A percentile compares a stretch with the other conserved stretches of the same genome.
phyloP scores from a whole-genome alignment of 805 yeast genomes.

The Candida easanensis region DNA sequence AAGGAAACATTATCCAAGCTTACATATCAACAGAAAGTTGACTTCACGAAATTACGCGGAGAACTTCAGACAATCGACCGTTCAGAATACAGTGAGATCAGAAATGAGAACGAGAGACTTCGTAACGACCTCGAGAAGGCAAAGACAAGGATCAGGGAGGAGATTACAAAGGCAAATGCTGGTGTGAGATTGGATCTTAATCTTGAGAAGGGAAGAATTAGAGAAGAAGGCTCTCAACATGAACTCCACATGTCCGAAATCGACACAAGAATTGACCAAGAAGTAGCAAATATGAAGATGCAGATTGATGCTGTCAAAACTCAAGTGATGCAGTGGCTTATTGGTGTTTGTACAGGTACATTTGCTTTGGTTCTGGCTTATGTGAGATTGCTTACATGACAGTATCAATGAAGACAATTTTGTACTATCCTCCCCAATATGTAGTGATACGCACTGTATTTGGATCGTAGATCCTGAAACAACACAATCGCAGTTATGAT shows the following conservation, averaged over 20 bases:
- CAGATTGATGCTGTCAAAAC: slow-evolving; percentile 94
- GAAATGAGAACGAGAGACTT: slow-evolving; percentile 84
- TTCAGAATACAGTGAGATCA: slow-evolving; percentile 76
- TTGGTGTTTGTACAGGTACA: slow-evolving; percentile 98
- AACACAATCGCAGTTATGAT: too few relatives aligned
- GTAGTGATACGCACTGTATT: too few relatives aligned
- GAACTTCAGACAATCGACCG: slow-evolving; percentile 87
- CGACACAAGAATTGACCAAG: slow-evolving; percentile 93
- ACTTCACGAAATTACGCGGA: slow-evolving; percentile 90
- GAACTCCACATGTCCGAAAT: slow-evolving; percentile 93
- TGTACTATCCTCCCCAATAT: too few relatives aligned
- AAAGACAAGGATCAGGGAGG: slow-evolving; percentile 82
- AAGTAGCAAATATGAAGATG: slow-evolving; percentile 89
- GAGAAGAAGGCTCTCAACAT: slow-evolving; percentile 91
- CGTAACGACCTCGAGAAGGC: slow-evolving; percentile 82
- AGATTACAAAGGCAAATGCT: slow-evolving; percentile 85
- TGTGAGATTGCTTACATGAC: slow-evolving; percentile 69
- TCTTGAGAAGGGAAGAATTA: slow-evolving; percentile 89
- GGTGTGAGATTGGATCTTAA: slow-evolving; percentile 88
- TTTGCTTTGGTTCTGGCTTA: slow-evolving; percentile 92
- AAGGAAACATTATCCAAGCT: slow-evolving; percentile 79
- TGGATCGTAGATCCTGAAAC: too few relatives aligned
- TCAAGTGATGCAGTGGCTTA: slow-evolving; percentile 97
- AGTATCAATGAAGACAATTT: not conserved
- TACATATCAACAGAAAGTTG: slow-evolving; percentile 94